Base-by-base conservation (phyloP, 805 yeast species). In the Metschnikowia shivogae region DNA sequence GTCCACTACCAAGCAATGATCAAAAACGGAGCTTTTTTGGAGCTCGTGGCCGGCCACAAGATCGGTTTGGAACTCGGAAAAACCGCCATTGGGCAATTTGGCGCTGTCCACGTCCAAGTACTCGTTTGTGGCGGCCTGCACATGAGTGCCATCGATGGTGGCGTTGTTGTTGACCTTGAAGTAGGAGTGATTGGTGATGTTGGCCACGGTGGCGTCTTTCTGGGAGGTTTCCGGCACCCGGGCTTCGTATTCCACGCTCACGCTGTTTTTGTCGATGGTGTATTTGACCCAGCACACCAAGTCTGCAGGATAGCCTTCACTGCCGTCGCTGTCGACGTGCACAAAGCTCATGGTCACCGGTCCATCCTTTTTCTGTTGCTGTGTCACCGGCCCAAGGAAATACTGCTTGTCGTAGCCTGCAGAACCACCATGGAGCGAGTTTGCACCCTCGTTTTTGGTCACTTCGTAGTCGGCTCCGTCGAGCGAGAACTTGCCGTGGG, bases 131-230 rank as follows among this genome's bases (percentile, higher is more conserved):
- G 58, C 57, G 37, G 79, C 57, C 34, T 60, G 59, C 14, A 70
- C 52, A 5, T 47, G 42, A 8, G 68, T 59, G 12, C 68, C 72
- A 40, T 68, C 64, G 9, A 67, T 63, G 5, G 62, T 56, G 5
- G 48, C 43, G 14, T 56, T 53, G 14, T 54, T 57, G 42, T 65
- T 61, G 36, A 79, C 58, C 57, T 77, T 81, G 71, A 80, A 82
- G 62, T 80, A 81, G 4, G 81, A 62, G 56, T 82, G 89, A 60
- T 81, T 82, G 22, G 86, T 80, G 59, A 82, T 63, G 52, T 77
- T 76, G 34, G 81, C 68, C 24, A 74, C 64, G 4, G 88, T 80
- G 38, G 73, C 65, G 19, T 61, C 65, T n/a, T 60, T 67, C 34
- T 59, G 52, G 5, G 64, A 57, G 4, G 60, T 62, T 4, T 53